Evolutionary conservation across 495 filamentous ascomycete genomes (phyloP).

Genomic region (Tuber brumale): DNA sequence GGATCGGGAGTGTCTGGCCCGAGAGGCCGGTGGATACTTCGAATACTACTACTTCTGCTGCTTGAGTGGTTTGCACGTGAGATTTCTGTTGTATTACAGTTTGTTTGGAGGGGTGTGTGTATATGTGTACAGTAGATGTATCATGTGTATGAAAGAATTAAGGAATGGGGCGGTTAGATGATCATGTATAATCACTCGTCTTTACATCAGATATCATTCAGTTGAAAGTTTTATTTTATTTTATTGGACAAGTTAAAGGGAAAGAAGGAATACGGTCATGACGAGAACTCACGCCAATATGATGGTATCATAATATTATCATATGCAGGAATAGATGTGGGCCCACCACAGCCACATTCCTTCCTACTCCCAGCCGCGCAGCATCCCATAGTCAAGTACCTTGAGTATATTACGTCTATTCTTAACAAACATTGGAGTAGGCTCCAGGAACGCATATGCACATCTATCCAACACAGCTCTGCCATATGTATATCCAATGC

Average conservation of each 20-base stretch:
- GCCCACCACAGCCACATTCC: neutral
- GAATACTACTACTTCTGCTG: neutral
- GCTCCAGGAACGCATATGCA: too few relatives aligned
- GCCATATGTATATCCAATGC: too few relatives aligned
- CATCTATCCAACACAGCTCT: too few relatives aligned
- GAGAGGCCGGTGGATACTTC: constrained; percentile 23
- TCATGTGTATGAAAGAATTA: neutral
- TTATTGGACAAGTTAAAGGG: neutral
- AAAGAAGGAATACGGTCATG: neutral
- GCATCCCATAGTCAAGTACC: too few relatives aligned
- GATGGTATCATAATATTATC: too few relatives aligned
- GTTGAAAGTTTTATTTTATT: too few relatives aligned
- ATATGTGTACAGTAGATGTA: too few relatives aligned
- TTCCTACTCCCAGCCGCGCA: too few relatives aligned
- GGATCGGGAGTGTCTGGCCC: constrained; percentile 20
- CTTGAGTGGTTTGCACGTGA: neutral
- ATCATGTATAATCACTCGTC: neutral
- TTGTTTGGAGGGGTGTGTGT: neutral
- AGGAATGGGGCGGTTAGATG: neutral
- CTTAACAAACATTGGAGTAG: too few relatives aligned
- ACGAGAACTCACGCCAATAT: neutral
- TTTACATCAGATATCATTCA: neutral
- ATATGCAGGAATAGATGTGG: neutral
- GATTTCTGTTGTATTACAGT: neutral
- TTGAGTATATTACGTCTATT: too few relatives aligned